Conservation (phyloP, 23 red algal genomes). For the Pyropia yezoensis region DNA sequence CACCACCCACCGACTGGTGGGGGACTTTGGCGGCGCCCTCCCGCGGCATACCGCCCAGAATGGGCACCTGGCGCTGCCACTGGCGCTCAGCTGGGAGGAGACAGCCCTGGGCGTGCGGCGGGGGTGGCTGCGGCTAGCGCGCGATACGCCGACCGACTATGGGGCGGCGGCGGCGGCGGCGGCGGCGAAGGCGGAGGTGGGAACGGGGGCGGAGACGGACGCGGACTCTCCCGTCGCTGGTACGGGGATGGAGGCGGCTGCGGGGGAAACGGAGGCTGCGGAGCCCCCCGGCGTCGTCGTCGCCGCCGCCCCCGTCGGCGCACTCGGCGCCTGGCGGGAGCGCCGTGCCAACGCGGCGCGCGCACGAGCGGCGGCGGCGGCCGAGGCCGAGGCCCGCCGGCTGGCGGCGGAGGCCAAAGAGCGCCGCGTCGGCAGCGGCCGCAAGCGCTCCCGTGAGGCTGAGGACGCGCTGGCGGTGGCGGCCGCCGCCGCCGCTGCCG, state of each 20-base stretch:
- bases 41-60: constrained; percentile 75
- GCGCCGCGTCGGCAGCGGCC: constrained; percentile 9
- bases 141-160: constrained; percentile 15
- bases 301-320: constrained; percentile 11
- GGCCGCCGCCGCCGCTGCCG: not conserved
- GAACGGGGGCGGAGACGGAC: constrained; percentile 1
- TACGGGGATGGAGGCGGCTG: too few species aligned
- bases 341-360: constrained; percentile 13
- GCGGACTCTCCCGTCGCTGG: too few species aligned
- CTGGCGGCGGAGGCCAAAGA: not conserved
- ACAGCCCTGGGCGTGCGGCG: constrained; percentile 31
- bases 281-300: too few species aligned
- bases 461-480: not conserved
- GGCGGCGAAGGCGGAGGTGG: not conserved
- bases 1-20: constrained; percentile 40
- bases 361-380: constrained; percentile 7
- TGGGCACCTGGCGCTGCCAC: constrained; percentile 66
- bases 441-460: constrained; percentile 3
- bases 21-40: constrained; percentile 72
- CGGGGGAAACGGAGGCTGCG: too few species aligned
- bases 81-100: constrained; percentile 65
- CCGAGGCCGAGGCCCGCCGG: constrained; percentile 6
- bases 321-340: constrained; percentile 2
- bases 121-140: constrained; percentile 28
- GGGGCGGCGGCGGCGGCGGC: not conserved